Base-by-base conservation (phyloP, 2,329 filamentous ascomycete species). In the Alternaria gaisen region DNA sequence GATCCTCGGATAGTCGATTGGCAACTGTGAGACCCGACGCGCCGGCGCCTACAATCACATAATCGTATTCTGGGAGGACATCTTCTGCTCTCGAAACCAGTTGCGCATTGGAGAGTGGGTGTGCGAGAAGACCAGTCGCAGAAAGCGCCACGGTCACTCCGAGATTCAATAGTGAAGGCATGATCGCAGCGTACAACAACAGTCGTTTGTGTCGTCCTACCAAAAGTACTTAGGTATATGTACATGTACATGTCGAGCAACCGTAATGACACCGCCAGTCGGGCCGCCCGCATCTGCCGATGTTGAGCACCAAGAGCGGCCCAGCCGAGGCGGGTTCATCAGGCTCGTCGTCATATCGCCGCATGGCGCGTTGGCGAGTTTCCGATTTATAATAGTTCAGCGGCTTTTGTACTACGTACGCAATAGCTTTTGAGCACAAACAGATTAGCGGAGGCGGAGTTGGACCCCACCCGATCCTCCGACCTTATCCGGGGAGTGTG, bases 11-110 rank as follows among this genome's bases (percentile, higher is more conserved):
- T 24, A 75, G 63, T 32, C 71, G 66, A 58, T 74, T 75, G 40
- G 70, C 72, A 34, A 75, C 71, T 1, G 71, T 72, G 18, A 75
- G 62, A 28, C 72, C 72, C 12, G 68, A 63, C 18, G 71, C 64
- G 22, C 71, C 71, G 18, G 61, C 72, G 32, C 72, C 72, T 34
- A 74, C 66, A 9, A 75, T 58, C 11, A 75, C 65, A 60, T 73
- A 75, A 55, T 75, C 71, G 41, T 72, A 72, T 41, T 62, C 61
- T 3, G 53, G 54, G 11, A 69, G 63, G 2, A 71, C 53, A 4
- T 64, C 46, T 10, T 64, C 59, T 11, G 68, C 50, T 47, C 56
- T 58, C 3, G 61, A 61, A 7, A 69, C 22, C 22, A 67, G 22
- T 6, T 57, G 48, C 5, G 63, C 68, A 22, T 60, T 63, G 46